Evolutionary conservation across 78 protist genomes (phyloP).

Genomic region (Speleostelium caveatum): DNA sequence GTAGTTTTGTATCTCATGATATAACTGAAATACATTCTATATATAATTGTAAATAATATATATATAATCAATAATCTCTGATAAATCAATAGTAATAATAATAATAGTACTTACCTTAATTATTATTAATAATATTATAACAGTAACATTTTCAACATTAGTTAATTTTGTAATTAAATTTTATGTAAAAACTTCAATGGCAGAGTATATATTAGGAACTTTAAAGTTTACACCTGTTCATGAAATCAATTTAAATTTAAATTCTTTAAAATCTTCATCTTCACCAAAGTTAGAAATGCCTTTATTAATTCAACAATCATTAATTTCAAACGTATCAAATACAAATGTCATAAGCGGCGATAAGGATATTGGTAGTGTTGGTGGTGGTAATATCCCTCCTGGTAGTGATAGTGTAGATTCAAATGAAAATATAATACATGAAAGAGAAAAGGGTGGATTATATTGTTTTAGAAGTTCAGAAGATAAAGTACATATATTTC

Average conservation of each 20-base stretch:
- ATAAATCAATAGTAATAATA: too few species aligned
- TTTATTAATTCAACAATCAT: background rate
- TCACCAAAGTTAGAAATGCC: background rate
- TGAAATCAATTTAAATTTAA: slow-evolving; percentile 10
- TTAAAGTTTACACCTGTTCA: slow-evolving; percentile 70
- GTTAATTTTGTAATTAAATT: slow-evolving; percentile 71
- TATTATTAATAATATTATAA: background rate
- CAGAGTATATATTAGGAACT: slow-evolving; percentile 69
- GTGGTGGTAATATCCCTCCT: background rate
- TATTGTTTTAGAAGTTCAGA: slow-evolving; percentile 41
- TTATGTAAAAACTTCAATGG: slow-evolving; percentile 55
- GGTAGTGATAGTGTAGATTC: background rate
- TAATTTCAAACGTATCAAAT: too few species aligned
- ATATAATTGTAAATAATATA: slow-evolving; percentile 71
- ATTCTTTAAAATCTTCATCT: background rate
- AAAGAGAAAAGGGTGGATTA: slow-evolving; percentile 53
- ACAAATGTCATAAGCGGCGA: background rate
- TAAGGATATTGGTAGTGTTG: background rate
- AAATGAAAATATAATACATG: background rate
- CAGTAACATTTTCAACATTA: slow-evolving; percentile 65
- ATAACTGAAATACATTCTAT: slow-evolving; percentile 75
- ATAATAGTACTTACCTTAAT: background rate
- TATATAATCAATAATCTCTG: background rate
- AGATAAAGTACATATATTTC: slow-evolving; percentile 53
- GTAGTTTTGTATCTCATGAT: slow-evolving; percentile 79